Percentiles rank a stretch among this genome's conserved stretches.
phyloP scores from a whole-genome alignment of 1,284 basidiomycete genomes.

The Boletus smithii region DNA sequence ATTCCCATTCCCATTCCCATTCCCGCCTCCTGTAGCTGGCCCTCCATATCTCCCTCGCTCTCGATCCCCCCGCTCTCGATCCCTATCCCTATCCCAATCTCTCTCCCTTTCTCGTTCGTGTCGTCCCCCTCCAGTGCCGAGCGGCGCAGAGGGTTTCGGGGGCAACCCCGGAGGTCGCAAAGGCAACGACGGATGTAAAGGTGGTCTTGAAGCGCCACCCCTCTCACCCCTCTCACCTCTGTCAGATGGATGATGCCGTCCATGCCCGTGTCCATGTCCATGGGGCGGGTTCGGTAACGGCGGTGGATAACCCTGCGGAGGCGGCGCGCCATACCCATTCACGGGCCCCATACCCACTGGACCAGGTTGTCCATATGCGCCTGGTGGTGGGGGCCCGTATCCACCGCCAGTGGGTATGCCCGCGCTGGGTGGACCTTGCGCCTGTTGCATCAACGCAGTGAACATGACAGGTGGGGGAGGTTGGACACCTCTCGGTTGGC shows the following conservation, averaged over 20 bases:
- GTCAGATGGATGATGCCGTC: slow-evolving; percentile 16
- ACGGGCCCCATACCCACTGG: slow-evolving; percentile 5
- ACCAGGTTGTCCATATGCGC: slow-evolving; percentile 13
- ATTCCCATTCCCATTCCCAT: slow-evolving; percentile 6
- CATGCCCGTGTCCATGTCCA: slow-evolving; percentile 10
- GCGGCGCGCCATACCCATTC: slow-evolving; percentile 23
- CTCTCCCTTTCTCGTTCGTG: slow-evolving; percentile 20
- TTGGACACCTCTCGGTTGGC: slow-evolving; percentile 20
- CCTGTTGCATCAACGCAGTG: slow-evolving; percentile 31
- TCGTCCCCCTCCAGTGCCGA: slow-evolving; percentile 17
- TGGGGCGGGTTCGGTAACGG: slow-evolving; percentile 13
- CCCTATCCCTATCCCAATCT: slow-evolving; percentile 5
- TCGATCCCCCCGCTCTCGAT: background rate
- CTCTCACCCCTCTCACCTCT: slow-evolving; percentile 20
- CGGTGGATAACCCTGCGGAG: slow-evolving; percentile 20
- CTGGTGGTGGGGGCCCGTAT: slow-evolving; percentile 16
- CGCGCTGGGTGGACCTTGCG: slow-evolving; percentile 14
- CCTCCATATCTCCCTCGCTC: slow-evolving; percentile 11
- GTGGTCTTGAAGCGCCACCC: slow-evolving; percentile 2
- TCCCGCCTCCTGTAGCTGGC: slow-evolving; percentile 1
- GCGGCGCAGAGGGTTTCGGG: slow-evolving; percentile 17
- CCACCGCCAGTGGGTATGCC: slow-evolving; percentile 4
- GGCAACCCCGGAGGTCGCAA: slow-evolving; percentile 20
- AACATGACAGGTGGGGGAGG: slow-evolving; percentile 29
- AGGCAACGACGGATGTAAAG: slow-evolving; percentile 23